Percentiles rank a stretch among this genome's conserved stretches.
Evolutionary conservation across 345 rosid species (phyloP).

Genomic region (Euphorbia lathyris): DNA sequence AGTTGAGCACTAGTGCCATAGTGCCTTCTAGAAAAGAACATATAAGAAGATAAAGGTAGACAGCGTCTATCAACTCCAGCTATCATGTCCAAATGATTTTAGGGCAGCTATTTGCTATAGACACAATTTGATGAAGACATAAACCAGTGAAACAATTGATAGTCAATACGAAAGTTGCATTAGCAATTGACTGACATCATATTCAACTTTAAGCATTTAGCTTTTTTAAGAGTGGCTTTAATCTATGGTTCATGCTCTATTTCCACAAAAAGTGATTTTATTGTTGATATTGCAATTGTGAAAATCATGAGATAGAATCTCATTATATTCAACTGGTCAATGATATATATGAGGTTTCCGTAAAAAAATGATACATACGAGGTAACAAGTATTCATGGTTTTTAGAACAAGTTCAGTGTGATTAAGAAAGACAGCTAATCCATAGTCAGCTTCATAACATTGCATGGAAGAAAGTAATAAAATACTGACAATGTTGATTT

Average conservation of each 20-base stretch:
- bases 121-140: neutral
- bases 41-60: neutral
- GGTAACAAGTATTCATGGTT: neutral
- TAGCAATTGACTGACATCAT: neutral
- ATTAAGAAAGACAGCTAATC: neutral
- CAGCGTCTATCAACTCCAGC: neutral
- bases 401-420: neutral
- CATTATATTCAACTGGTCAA: neutral
- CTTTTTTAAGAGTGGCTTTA: neutral
- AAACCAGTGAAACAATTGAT: neutral
- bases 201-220: neutral
- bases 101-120: neutral
- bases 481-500: neutral
- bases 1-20: neutral
- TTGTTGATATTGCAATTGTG: neutral
- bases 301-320: conserved; percentile 3
- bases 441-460: neutral
- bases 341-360: neutral
- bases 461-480: neutral
- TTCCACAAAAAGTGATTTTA: neutral
- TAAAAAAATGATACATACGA: neutral
- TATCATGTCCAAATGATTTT: neutral
- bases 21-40: neutral
- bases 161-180: neutral
- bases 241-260: neutral